phyloP scores from a whole-genome alignment of 768 basidiomycete genomes.

The Naganishia onofrii region DNA sequence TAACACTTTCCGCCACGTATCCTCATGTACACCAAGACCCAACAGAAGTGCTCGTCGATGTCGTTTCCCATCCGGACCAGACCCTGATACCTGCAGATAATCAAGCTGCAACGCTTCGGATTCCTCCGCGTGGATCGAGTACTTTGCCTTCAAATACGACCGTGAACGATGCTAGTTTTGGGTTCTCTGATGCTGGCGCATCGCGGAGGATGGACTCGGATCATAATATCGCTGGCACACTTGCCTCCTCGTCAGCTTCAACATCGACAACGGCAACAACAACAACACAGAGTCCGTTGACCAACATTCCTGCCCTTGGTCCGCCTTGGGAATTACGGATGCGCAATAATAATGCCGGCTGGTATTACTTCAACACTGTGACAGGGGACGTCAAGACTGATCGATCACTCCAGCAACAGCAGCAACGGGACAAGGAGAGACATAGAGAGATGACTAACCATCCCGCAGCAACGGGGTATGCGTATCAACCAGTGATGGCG shows the following conservation, averaged over 20 bases:
- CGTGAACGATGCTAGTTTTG: neutral
- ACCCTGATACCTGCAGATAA: neutral
- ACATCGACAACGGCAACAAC: constrained; percentile 31
- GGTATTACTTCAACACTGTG: constrained; percentile 67
- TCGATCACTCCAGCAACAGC: constrained; percentile 9
- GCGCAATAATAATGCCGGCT: constrained; percentile 13
- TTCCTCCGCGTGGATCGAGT: neutral
- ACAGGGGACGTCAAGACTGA: constrained; percentile 58
- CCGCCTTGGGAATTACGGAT: constrained; percentile 12
- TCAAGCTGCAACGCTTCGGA: neutral
- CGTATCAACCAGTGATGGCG: neutral
- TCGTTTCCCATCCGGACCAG: neutral
- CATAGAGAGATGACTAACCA: neutral
- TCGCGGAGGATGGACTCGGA: constrained; percentile 29
- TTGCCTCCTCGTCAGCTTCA: constrained; percentile 14
- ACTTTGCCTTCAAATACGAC: neutral
- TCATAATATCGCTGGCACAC: constrained; percentile 21
- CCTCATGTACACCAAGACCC: neutral
- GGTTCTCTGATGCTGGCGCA: neutral
- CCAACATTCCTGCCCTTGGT: neutral
- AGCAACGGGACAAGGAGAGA: neutral
- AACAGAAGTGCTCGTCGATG: neutral
- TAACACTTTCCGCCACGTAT: neutral
- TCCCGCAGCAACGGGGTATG: neutral
- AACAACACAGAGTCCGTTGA: neutral